A percentile compares a stretch with the other conserved stretches of the same genome.
These are phyloP conservation scores for Bonia amplexicaulis DNA, from an alignment of 176 grass and related monocot genomes.

Conservation along the genomic window DNA sequence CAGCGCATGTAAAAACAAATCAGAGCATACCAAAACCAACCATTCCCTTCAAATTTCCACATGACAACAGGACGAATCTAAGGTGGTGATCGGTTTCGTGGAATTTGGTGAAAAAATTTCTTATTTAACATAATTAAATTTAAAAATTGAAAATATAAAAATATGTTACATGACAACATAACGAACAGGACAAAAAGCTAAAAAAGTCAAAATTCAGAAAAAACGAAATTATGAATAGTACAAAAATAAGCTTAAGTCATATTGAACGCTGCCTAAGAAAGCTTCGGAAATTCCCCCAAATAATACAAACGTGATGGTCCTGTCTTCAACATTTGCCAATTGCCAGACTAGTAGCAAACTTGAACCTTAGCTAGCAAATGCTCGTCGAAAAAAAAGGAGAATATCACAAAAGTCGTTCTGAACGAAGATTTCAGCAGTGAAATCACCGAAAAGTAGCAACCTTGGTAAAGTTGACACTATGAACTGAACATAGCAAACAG, in stretches of 20 bases:
- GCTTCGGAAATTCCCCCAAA: background rate
- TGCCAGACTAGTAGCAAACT: background rate
- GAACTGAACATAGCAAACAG: background rate
- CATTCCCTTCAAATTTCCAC: background rate
- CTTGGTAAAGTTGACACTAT: background rate
- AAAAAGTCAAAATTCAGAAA: no score
- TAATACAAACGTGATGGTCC: background rate
- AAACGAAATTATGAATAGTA: no score
- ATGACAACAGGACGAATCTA: background rate
- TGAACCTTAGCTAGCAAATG: background rate
- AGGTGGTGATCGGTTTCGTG: no score
- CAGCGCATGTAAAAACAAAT: constrained; percentile 20
- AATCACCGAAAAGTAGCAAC: background rate
- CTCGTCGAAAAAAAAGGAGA: background rate
- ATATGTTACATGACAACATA: no score
- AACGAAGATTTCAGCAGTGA: background rate
- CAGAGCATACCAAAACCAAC: background rate
- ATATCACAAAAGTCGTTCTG: background rate
- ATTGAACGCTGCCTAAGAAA: no score
- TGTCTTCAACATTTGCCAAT: background rate
- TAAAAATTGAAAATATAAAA: no score
- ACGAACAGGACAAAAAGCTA: no score
- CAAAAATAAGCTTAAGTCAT: no score
- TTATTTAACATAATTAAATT: no score
- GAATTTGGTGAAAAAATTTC: no score